Base-by-base conservation (phyloP, 306 rosid species). In the Vigna angularis region DNA sequence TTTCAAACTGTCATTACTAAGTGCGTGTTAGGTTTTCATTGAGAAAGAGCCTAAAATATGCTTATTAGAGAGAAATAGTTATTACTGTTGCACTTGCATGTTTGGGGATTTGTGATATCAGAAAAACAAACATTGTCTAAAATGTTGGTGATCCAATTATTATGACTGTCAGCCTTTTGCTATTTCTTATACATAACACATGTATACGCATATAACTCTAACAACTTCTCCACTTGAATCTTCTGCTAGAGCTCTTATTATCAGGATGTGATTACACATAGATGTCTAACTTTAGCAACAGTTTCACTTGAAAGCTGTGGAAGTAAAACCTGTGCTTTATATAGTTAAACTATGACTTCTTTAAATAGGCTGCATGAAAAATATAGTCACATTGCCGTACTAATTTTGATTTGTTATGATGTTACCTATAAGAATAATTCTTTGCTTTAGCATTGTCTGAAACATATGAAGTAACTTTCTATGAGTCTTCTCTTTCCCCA, bases 381-480 rank as follows among this genome's bases (percentile, higher is more conserved):
- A 51, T 47, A 49, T 66, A 12, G 59, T 17, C 76, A 55, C 17
- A 40, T 18, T 28, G 10, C 53, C 16, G 69, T 68, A 28, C 11
- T 12, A 49, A 36, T 66, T 65, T 51, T 65, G 51, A 1, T 20
- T 52, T 55, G 45, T 42, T 34, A 30, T 15, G 26, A 65, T 65
- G 66, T 64, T 75, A 38, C 45, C 30, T 38, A 40, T 40, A 17
- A 64, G 81, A 48, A 48, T 48, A 4, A 42, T 40, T 24, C 34
- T 66, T 77, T 66, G 67, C 45, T 76, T 55, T 76, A 24, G 74
- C 34, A 4, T 26, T 42, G 34, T 67, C 55, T 42, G 49, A 66
- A 53, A 66, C 74, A 55, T 77, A 47, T n/a, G 49, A 16, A 53
- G 28, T 44, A 48, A 28, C 59, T 40, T 58, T 55, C 22, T 11